phyloP scores from a whole-genome alignment of 2,329 filamentous ascomycete genomes.

The Colletotrichum zoysiae region DNA sequence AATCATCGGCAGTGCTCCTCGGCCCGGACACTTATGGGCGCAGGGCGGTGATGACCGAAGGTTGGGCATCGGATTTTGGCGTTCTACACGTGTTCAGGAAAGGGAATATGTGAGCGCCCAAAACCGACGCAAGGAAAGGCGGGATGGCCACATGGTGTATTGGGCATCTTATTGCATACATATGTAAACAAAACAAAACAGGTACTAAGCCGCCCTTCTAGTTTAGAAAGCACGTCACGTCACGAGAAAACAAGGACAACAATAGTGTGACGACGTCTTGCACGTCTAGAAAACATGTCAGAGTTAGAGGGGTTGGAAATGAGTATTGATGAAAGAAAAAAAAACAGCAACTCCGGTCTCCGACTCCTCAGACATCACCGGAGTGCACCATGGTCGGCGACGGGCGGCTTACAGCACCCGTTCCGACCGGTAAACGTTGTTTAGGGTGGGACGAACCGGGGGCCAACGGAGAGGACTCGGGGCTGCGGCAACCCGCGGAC shows the following conservation, averaged over 20 bases:
- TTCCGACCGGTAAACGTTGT: conserved; percentile 33
- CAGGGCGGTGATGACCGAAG: neutral
- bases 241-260: neutral
- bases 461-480: conserved; percentile 17
- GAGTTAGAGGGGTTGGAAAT: neutral
- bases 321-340: neutral
- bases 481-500: conserved; percentile 18
- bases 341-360: neutral
- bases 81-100: neutral
- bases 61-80: neutral
- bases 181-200: neutral
- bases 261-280: neutral
- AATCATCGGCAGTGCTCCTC: conserved; percentile 16
- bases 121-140: neutral
- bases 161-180: neutral
- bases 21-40: conserved; percentile 10
- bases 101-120: neutral
- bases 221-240: neutral
- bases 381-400: conserved; percentile 19
- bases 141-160: too few species aligned
- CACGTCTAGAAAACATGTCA: neutral
- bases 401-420: neutral
- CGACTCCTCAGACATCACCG: conserved; percentile 4
- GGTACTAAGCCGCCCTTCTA: neutral
- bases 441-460: conserved; percentile 3